Evolutionary conservation across 2,329 filamentous ascomycete species (phyloP).

Genomic region (Fusarium sp.): DNA sequence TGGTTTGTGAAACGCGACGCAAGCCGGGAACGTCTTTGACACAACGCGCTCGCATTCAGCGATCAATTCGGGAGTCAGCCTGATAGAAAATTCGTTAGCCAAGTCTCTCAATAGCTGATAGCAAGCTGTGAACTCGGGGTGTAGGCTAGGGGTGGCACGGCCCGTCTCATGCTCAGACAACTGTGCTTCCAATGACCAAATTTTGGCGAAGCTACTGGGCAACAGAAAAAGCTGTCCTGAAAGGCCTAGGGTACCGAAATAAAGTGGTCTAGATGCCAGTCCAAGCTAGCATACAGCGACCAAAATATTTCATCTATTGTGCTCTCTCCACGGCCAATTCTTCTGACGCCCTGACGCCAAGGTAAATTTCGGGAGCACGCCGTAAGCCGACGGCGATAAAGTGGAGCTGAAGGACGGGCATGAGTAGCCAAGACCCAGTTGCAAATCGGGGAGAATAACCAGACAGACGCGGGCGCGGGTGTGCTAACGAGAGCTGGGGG

Average conservation of each 20-base stretch:
- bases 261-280: not conserved
- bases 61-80: constrained; percentile 67
- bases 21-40: constrained; percentile 70
- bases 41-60: constrained; percentile 71
- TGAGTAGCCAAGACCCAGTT: constrained; percentile 18
- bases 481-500: constrained; percentile 36
- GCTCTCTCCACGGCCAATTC: not conserved
- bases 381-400: constrained; percentile 44
- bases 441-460: constrained; percentile 28
- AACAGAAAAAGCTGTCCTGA: not conserved
- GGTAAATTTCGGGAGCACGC: constrained; percentile 39
- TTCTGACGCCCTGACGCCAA: not conserved
- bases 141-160: constrained; percentile 38
- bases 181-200: constrained; percentile 9
- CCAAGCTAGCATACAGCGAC: not conserved
- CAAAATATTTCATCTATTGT: not conserved
- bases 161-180: constrained; percentile 41
- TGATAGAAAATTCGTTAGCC: constrained; percentile 47
- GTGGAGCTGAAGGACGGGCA: constrained; percentile 34
- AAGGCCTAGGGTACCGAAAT: not conserved
- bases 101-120: constrained; percentile 3
- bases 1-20: constrained; percentile 72
- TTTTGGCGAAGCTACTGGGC: not conserved
- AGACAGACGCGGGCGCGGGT: constrained; percentile 33
- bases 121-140: constrained; percentile 14